These are phyloP conservation scores for Beta corolliflora DNA, from an alignment of 179 eudicot genomes.

Conservation along the genomic window DNA sequence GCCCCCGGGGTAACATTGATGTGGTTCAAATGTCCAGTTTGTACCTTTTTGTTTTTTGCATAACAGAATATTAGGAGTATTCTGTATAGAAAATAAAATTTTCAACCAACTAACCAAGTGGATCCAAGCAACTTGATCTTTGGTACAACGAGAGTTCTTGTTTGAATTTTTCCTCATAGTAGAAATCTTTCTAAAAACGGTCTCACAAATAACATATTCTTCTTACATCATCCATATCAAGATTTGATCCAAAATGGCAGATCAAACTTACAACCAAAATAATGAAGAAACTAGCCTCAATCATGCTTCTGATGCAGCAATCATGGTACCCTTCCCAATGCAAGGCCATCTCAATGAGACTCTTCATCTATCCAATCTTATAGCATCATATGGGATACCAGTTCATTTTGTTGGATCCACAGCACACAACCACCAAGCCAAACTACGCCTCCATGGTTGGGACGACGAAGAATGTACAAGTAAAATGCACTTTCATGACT, in stretches of 20 bases:
- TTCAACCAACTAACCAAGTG: too few species aligned
- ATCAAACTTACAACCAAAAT: not conserved
- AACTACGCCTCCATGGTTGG: slow-evolving; percentile 37
- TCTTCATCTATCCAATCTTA: slow-evolving; percentile 58
- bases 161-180: not conserved
- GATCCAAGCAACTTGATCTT: too few species aligned
- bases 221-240: not conserved
- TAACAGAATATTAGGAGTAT: too few species aligned
- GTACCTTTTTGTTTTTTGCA: too few species aligned
- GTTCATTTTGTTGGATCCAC: slow-evolving; percentile 43
- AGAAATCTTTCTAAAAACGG: not conserved
- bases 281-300: not conserved
- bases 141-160: too few species aligned
- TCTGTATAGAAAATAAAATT: too few species aligned
- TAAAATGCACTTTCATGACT: slow-evolving; percentile 43
- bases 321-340: slow-evolving; percentile 51
- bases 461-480: slow-evolving; percentile 11
- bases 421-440: slow-evolving; percentile 48
- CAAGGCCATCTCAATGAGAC: slow-evolving; percentile 68
- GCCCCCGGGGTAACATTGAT: too few species aligned
- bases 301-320: slow-evolving; percentile 32
- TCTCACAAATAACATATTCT: not conserved
- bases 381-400: slow-evolving; percentile 38
- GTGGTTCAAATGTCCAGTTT: too few species aligned
- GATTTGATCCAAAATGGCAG: not conserved